Conservation (phyloP, 306 rosid genomes). For the Heteromeles arbutifolia region DNA sequence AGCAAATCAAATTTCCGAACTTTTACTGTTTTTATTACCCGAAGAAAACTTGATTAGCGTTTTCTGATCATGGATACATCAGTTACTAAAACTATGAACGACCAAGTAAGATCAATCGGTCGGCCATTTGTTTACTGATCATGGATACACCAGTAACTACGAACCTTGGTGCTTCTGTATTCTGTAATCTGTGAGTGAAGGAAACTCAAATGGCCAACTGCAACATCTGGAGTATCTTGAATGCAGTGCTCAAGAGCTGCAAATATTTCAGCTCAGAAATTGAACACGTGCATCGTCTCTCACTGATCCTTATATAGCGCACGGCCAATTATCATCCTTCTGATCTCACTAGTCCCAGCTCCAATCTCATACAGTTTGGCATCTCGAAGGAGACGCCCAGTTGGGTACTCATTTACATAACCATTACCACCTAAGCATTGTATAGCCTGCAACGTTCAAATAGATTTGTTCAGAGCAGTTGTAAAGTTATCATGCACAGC, state of each 20-base stretch:
- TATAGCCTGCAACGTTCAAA: slow-evolving; percentile 53
- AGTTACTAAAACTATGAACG: not conserved
- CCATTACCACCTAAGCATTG: slow-evolving; percentile 95
- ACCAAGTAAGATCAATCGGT: not conserved
- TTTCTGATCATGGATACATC: not conserved
- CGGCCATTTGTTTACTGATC: not conserved
- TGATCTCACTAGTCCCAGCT: slow-evolving; percentile 87
- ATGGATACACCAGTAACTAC: not conserved
- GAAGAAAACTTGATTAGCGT: not conserved
- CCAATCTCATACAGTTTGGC: slow-evolving; percentile 86
- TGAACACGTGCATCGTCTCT: slow-evolving; percentile 2
- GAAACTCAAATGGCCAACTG: not conserved
- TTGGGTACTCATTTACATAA: slow-evolving; percentile 83
- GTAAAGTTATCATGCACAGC: not conserved
- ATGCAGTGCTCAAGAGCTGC: not conserved
- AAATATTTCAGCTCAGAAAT: not conserved
- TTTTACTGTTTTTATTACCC: not conserved
- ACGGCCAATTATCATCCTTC: slow-evolving; percentile 92
- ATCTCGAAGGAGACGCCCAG: slow-evolving; percentile 84
- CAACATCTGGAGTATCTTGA: not conserved
- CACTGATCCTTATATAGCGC: slow-evolving; percentile 73
- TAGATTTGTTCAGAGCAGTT: not conserved
- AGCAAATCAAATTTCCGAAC: not conserved
- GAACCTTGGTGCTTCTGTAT: not conserved
- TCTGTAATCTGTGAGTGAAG: not conserved